Evolutionary conservation across 768 basidiomycete genomes (phyloP).

Genomic region (Tephrocybe sp.): DNA sequence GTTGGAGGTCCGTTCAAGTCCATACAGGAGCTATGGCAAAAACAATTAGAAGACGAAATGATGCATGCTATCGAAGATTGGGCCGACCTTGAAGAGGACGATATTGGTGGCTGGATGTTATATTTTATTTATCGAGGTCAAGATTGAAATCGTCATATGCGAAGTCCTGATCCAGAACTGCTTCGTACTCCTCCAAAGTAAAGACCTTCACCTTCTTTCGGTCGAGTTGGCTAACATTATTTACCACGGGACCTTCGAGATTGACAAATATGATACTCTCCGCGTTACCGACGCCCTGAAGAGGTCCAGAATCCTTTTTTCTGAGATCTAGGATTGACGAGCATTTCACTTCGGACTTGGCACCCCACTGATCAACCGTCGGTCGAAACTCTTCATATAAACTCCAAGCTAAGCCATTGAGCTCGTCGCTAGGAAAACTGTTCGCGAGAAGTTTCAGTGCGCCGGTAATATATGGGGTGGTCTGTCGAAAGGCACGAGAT

Average conservation of each 20-base stretch:
- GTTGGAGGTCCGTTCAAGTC: no score
- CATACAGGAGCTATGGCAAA: not conserved
- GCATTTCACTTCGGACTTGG: conserved; percentile 72
- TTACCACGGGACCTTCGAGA: no score
- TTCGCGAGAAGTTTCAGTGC: conserved; percentile 68
- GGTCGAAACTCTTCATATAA: conserved; percentile 91
- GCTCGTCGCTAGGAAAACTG: conserved; percentile 55
- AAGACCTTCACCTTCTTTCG: conserved; percentile 42
- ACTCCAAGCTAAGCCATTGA: conserved; percentile 68
- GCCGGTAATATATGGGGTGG: conserved; percentile 75
- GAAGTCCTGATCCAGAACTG: conserved; percentile 44
- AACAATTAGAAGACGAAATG: not conserved
- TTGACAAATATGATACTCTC: no score
- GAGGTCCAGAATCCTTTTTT: conserved; percentile 25
- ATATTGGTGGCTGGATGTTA: conserved; percentile 7
- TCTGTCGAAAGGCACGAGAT: conserved; percentile 75
- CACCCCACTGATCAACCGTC: conserved; percentile 80
- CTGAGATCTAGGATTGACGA: conserved; percentile 64
- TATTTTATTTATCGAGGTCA: conserved; percentile 20
- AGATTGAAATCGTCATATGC: conserved; percentile 47
- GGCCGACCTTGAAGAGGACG: not conserved
- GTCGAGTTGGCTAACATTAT: conserved; percentile 21
- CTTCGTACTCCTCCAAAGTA: conserved; percentile 55
- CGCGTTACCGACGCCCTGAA: conserved; percentile 12
- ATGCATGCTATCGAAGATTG: not conserved